Evolutionary conservation across 2,329 filamentous ascomycete genomes (phyloP).

Genomic region (Alternaria viburni): DNA sequence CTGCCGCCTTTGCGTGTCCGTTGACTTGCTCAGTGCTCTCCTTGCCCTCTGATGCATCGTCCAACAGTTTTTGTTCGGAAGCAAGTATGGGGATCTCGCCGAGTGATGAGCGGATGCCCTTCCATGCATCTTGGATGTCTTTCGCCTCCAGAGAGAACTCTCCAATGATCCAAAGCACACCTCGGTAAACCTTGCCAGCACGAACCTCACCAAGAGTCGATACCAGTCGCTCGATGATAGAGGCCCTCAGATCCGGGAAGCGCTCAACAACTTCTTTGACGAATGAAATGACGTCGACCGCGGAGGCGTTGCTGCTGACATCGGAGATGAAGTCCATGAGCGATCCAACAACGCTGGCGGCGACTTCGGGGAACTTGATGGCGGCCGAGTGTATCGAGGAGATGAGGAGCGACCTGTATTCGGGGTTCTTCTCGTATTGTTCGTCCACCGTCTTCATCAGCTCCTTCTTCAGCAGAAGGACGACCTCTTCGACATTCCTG

Average conservation of each 20-base stretch:
- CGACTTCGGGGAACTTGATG: conserved; percentile 98
- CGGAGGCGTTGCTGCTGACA: conserved; percentile 97
- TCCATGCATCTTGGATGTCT: conserved; percentile 96
- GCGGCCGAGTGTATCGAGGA: conserved; percentile 98
- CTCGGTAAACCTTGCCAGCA: conserved; percentile 95
- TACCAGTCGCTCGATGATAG: conserved; percentile 87
- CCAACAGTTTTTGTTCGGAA: conserved; percentile 89
- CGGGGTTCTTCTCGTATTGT: conserved; percentile 83
- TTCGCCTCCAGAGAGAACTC: conserved; percentile 94
- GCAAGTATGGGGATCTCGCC: conserved; percentile 97
- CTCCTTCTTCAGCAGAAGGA: conserved; percentile 95
- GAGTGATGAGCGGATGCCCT: conserved; percentile 88
- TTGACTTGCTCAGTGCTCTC: conserved; percentile 75
- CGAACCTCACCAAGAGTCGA: conserved; percentile 91
- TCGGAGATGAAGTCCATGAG: conserved; percentile 99
- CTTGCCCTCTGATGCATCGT: conserved; percentile 71
- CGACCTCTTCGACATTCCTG: conserved; percentile 98
- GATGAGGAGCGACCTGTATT: conserved; percentile 81
- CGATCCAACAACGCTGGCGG: conserved; percentile 92
- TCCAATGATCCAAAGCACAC: conserved; percentile 96
- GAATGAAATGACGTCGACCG: conserved; percentile 97
- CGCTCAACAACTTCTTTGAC: conserved; percentile 99
- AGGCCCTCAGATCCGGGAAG: conserved; percentile 85
- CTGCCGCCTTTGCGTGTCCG: conserved; percentile 75
- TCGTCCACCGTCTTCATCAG: conserved; percentile 97